Conservation (phyloP, 2,329 filamentous ascomycete species). For the Paecilomyces dactylethromorphus region DNA sequence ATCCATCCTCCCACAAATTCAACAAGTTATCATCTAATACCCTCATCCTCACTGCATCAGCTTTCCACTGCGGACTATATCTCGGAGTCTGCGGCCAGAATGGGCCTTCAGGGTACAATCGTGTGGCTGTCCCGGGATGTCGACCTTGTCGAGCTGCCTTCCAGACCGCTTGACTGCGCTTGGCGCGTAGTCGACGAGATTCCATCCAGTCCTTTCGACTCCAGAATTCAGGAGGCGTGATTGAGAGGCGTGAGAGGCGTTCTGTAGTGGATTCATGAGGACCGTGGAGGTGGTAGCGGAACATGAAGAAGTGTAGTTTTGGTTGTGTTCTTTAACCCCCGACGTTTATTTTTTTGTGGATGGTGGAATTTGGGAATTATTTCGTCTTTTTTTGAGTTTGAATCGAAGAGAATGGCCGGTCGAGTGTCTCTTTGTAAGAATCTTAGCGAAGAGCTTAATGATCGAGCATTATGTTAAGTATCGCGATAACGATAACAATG, state of each 20-base stretch:
- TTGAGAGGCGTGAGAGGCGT: conserved; percentile 1
- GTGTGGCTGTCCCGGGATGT: neutral
- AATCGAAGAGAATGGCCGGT: neutral
- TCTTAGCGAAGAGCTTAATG: neutral
- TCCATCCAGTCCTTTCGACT: conserved; percentile 7
- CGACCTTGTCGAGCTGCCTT: neutral
- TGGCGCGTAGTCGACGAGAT: conserved; percentile 8
- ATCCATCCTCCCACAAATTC: neutral
- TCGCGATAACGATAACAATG: no score
- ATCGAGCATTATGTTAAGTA: neutral
- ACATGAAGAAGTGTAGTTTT: neutral
- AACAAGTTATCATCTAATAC: neutral
- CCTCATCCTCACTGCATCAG: neutral
- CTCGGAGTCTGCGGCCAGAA: conserved; percentile 8
- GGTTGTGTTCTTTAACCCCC: neutral
- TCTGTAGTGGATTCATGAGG: neutral
- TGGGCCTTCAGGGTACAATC: conserved; percentile 5
- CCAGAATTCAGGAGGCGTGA: conserved; percentile 10
- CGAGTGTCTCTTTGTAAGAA: neutral
- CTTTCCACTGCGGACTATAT: neutral
- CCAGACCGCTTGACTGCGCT: neutral
- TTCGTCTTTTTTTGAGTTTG: neutral
- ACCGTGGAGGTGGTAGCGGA: neutral
- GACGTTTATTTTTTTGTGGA: neutral
- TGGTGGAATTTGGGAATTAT: neutral